A percentile compares a stretch with the other conserved stretches of the same genome.
phyloP scores from a whole-genome alignment of 768 basidiomycete genomes.

The Tricholomella constricta region DNA sequence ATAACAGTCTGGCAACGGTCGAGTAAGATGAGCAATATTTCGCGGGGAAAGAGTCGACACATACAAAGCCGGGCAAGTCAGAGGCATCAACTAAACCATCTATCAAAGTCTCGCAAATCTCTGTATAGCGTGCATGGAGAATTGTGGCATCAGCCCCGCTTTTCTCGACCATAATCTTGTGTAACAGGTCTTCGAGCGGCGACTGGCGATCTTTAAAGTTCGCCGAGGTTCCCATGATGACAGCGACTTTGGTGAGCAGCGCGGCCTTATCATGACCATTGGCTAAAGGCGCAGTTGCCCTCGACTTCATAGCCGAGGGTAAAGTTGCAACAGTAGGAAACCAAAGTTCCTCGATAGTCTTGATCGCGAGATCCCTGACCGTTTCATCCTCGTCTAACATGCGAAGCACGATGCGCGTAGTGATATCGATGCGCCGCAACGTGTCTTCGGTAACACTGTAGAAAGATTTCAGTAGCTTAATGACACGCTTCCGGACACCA shows the following conservation, averaged over 20 bases:
- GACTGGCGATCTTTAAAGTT: constrained; percentile 84
- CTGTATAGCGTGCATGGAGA: constrained; percentile 70
- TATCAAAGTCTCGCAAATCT: constrained; percentile 84
- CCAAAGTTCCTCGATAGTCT: constrained; percentile 91
- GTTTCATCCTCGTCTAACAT: constrained; percentile 94
- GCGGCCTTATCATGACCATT: constrained; percentile 51
- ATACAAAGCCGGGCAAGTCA: constrained; percentile 73
- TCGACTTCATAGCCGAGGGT: constrained; percentile 41
- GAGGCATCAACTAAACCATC: constrained; percentile 88
- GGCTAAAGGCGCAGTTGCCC: constrained; percentile 25
- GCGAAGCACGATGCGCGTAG: constrained; percentile 76
- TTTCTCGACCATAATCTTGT: constrained; percentile 79
- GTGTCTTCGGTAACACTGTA: constrained; percentile 67
- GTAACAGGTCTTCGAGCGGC: constrained; percentile 81
- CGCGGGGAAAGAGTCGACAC: constrained; percentile 26
- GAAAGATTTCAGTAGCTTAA: constrained; percentile 88
- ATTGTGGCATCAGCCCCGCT: constrained; percentile 51
- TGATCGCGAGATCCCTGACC: constrained; percentile 91
- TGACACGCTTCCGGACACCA: constrained; percentile 91
- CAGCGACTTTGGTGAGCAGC: constrained; percentile 65
- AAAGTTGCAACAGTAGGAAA: constrained; percentile 48
- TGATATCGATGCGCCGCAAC: constrained; percentile 72
- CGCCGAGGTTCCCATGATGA: constrained; percentile 85
- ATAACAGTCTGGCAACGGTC: constrained; percentile 62
- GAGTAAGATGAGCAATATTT: not conserved